phyloP scores from a whole-genome alignment of 1,139 yeast species.

The Suhomyces bolitotheri region DNA sequence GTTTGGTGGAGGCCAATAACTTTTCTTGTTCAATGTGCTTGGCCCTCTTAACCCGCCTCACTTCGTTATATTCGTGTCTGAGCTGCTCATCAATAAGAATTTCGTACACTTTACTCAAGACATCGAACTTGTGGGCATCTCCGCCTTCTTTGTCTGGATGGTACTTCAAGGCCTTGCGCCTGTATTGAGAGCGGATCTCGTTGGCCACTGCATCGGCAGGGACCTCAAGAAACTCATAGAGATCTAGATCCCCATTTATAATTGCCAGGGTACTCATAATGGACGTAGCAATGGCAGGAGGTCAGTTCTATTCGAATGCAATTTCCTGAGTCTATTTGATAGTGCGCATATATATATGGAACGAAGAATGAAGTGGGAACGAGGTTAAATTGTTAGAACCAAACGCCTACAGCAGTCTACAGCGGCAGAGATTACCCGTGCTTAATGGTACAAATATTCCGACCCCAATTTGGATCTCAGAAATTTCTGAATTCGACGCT shows the following conservation, averaged over 20 bases:
- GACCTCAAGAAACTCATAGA: slow-evolving; percentile 36
- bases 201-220: slow-evolving; percentile 19
- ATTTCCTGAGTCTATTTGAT: too few species aligned
- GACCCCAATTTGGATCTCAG: too few species aligned
- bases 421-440: too few species aligned
- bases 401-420: too few species aligned
- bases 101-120: slow-evolving; percentile 39
- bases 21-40: slow-evolving; percentile 17
- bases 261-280: slow-evolving; percentile 15
- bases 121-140: slow-evolving; percentile 38
- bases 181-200: slow-evolving; percentile 21
- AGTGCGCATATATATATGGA: too few species aligned
- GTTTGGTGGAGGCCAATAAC: slow-evolving; percentile 28
- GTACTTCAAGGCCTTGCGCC: slow-evolving; percentile 22
- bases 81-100: slow-evolving; percentile 35
- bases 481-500: too few species aligned
- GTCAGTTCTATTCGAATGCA: too few species aligned
- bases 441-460: too few species aligned
- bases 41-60: slow-evolving; percentile 20
- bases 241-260: slow-evolving; percentile 32
- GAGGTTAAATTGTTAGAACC: too few species aligned
- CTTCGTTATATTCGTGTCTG: slow-evolving; percentile 38
- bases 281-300: neutral
- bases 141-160: slow-evolving; percentile 53
- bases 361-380: too few species aligned